Base-by-base conservation (phyloP, 306 rosid genomes). In the Malus asiatica region DNA sequence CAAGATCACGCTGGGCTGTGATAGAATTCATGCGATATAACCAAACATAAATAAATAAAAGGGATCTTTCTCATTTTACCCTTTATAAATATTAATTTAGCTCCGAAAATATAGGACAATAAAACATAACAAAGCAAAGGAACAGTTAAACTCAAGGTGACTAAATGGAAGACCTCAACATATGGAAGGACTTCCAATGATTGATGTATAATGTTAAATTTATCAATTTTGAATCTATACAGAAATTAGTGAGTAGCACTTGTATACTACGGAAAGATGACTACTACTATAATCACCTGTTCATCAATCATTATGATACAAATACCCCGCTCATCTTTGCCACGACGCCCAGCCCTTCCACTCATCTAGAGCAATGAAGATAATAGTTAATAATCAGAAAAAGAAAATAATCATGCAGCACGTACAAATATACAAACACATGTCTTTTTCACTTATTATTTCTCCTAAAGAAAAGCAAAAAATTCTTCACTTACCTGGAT, bases 281-380 rank as follows among this genome's bases (percentile, higher is more conserved):
- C 70, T 52, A 66, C 76, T 61, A 73, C 73, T 23, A 74, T 45
- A 80, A 81, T 74, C 71, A 90, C 99, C 93, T 92, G 97, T 81
- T 95, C 99, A 84, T 95, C 99, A 76, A 95, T 80, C 97, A 92
- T 92, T 85, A 95, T 89, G 76, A 95, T 90, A 73, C 99, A 95
- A 84, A 92, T 92, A 71, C 97, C 99, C 19, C 95, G 95, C 63
- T 88, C 97, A 88, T 95, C 99, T 84, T 95, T 95, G 81, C 98
- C 98, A 81, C 97, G 97, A 59, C 97, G 97, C 75, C 98, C 98
- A 48, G 98, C 98, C 86, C 99, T 87, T 83, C 99, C 99, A 81
- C 99, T 95, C 99, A 95, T 95, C 99, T 95, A 75, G 19, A 38
- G 48, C 38, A 46, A 40, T 29, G 15, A 29, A 22, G 38, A 46